Evolutionary conservation across 352 stramenopile genomes (phyloP), one percentile per base, ranked within the genome.

Genomic region (Globisporangium lucens): DNA sequence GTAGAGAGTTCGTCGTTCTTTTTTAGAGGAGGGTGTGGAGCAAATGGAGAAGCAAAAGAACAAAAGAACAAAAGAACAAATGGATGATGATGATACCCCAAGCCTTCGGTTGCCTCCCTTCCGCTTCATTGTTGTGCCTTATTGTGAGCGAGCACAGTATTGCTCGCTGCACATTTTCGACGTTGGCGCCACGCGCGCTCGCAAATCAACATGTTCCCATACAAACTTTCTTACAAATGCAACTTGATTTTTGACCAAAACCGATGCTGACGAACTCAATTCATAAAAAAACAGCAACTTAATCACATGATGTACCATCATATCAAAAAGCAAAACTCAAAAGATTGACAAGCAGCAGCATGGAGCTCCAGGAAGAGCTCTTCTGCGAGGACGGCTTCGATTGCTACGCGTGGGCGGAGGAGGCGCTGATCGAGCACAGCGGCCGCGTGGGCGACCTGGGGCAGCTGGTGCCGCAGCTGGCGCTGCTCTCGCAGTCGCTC

Each of bases 371-470:
- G 62, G 82, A 84, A 27, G 71, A 77, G 24, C 72, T 77, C 33
- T 89, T 87, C 47, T 61, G 61, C 24, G 77, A 75, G 57, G 58
- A 75, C 24, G 76, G 64, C 51, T 93, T 93, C 68, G 79, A 93
- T 68, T 81, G 76, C 56, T 91, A 84, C 71, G 81, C 81, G 65
- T 93, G 82, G 82, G 75, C 87, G 30, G 85, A 93, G 72, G 75
- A 89, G 53, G 82, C 78, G 36, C 69, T 93, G 62, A 69, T 82
- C 56, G 72, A 80, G 13, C 65, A 59, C 27, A 61, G 68, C 2
- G 75, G 73, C 0, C 67, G 78, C 46, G 69, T 77, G 3, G 66
- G 66, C 0, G 71, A 75, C 17, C 70, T 93, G 12, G 47, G 69
- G 17, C 59, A 74, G 52, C 68, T 91, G 3, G 74, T 90, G 61